Conservation (phyloP, 1,284 basidiomycete genomes). For the Porodaedalea pini region DNA sequence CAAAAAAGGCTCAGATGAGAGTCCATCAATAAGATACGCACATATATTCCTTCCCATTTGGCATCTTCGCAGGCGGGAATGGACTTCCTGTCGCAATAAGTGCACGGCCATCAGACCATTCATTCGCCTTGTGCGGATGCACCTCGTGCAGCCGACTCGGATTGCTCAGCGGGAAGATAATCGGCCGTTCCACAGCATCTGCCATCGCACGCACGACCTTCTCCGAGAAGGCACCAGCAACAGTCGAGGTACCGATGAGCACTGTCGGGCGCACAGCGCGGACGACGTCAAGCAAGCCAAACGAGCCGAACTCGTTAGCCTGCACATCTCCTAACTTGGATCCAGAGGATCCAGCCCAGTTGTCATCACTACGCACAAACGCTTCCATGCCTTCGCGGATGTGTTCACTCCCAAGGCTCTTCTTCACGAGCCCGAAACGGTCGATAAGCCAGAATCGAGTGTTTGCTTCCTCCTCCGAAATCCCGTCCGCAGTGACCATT, state of each 20-base stretch:
- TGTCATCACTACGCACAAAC: conserved; percentile 55
- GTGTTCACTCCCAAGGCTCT: conserved; percentile 43
- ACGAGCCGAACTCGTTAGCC: conserved; percentile 40
- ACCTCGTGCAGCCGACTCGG: conserved; percentile 77
- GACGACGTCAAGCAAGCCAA: conserved; percentile 64
- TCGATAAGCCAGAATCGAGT: conserved; percentile 65
- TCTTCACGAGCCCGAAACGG: conserved; percentile 53
- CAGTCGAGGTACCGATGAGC: conserved; percentile 80
- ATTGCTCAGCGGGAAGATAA: conserved; percentile 82
- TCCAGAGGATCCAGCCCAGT: conserved; percentile 36
- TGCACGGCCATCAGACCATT: conserved; percentile 76
- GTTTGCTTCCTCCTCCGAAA: conserved; percentile 58
- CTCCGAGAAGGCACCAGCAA: conserved; percentile 77
- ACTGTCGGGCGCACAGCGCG: conserved; percentile 67
- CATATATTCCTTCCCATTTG: conserved; percentile 65
- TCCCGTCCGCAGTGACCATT: conserved; percentile 54
- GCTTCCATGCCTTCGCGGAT: conserved; percentile 51
- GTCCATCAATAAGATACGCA: conserved; percentile 32
- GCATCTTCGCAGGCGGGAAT: conserved; percentile 70
- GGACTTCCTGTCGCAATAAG: conserved; percentile 81
- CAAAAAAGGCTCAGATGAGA: not conserved
- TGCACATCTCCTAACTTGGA: conserved; percentile 31
- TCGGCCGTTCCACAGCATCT: conserved; percentile 62
- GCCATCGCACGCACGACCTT: conserved; percentile 72
- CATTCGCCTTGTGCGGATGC: conserved; percentile 65